Evolutionary conservation across 192 early-diverging fungal species (phyloP), one percentile per base, ranked within the genome.

Genomic region (Gamsiella multidivaricata): DNA sequence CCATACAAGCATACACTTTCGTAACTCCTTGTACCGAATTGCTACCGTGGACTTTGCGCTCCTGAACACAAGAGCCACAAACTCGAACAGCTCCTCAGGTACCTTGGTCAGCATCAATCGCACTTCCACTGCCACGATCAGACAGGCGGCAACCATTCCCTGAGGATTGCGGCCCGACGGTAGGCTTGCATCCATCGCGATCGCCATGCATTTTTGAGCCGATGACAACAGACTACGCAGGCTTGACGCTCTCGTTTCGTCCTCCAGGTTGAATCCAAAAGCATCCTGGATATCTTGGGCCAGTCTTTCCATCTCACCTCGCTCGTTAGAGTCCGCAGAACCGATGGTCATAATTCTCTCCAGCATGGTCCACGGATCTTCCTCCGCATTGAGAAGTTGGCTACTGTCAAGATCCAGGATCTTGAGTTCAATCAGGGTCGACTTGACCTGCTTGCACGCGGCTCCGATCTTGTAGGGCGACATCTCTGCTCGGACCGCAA

Each of bases 191-290:
- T 76, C 72, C 33, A 45, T 46, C 2, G 65, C 56, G n/a, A 76
- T 49, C 0, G 20, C 55, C 42, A 76, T 39, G 42, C 58, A 66
- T 22, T 76, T 76, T 55, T 76, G 72, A 31, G 72, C 26, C 17
- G 51, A 34, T n/a, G 58, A 29, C 26, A 60, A 47, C 2, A 76
- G 23, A 41, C 28, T 36, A 14, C 64, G 64, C 18, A 76, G 65
- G 5, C 59, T 42, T 9, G 26, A 25, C 5, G 33, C 8, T 22
- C 42, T 26, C 22, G 33, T 25, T 43, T 6, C 29, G 12, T 51
- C 3, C 1, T 50, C 49, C 18, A 54, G 25, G 4, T 31, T 26
- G 22, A 61, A 18, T 2, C 59, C 72, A 12, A 76, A 29, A 0
- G 31, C 58, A 15, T 61, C 59, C 31, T 37, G 39, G 34, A 76